Percentiles rank a stretch among this genome's conserved stretches.
These are phyloP conservation scores for Fraxinus floribunda DNA, from an alignment of 305 asterid genomes.

Conservation along the genomic window DNA sequence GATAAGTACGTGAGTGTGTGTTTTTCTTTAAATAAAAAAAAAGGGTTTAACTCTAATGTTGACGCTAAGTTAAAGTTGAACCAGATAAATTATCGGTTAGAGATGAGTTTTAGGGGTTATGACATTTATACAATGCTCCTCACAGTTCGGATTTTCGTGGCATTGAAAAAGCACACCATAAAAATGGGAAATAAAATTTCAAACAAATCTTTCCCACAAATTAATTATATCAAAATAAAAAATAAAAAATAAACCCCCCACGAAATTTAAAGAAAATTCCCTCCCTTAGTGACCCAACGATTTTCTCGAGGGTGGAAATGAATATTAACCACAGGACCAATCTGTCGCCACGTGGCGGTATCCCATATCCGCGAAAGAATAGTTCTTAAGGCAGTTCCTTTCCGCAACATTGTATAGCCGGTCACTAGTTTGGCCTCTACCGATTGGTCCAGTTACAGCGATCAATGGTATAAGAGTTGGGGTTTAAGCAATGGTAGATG, in stretches of 20 bases:
- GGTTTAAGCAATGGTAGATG: constrained; percentile 62
- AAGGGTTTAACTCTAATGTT: constrained; percentile 18
- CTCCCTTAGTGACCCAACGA: constrained; percentile 76
- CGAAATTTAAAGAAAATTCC: constrained; percentile 42
- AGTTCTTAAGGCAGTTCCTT: constrained; percentile 78
- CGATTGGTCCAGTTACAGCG: constrained; percentile 57
- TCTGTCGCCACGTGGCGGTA: constrained; percentile 62
- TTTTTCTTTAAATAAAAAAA: neutral
- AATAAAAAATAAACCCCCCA: constrained; percentile 8
- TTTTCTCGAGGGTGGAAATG: constrained; percentile 59
- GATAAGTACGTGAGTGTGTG: neutral
- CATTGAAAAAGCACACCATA: constrained; percentile 25
- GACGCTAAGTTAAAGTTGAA: constrained; percentile 52
- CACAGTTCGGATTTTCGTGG: constrained; percentile 35
- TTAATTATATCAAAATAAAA: neutral
- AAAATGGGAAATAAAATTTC: constrained; percentile 8
- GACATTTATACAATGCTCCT: constrained; percentile 37
- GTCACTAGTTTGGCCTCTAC: constrained; percentile 41
- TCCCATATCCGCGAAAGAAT: constrained; percentile 49
- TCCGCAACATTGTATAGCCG: constrained; percentile 50
- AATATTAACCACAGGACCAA: constrained; percentile 53
- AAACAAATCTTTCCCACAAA: constrained; percentile 25
- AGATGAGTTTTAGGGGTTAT: constrained; percentile 42
- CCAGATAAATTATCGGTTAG: constrained; percentile 44
- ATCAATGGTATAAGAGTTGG: constrained; percentile 85